Evolutionary conservation across 768 basidiomycete genomes (phyloP).

Genomic region (Leccinum variicolor): DNA sequence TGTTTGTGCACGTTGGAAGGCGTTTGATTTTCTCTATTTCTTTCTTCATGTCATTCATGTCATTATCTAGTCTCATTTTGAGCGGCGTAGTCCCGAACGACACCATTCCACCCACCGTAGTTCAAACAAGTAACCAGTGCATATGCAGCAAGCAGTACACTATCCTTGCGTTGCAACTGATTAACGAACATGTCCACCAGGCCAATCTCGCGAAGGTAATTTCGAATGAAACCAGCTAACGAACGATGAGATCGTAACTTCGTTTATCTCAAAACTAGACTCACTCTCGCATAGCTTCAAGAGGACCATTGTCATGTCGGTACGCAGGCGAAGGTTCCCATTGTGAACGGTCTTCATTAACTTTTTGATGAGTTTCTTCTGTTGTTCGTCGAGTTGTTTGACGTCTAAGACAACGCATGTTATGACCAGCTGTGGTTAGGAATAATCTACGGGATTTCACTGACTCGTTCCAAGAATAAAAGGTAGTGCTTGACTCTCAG

Average conservation of each 20-base stretch:
- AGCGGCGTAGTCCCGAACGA: not conserved
- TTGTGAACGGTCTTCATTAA: slow-evolving; percentile 3
- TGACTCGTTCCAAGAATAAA: slow-evolving; percentile 18
- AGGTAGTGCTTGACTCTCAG: not conserved
- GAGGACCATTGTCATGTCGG: slow-evolving; percentile 20
- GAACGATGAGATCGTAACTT: not conserved
- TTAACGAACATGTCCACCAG: slow-evolving; percentile 10
- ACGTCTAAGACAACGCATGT: slow-evolving; percentile 4
- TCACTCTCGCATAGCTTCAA: slow-evolving; percentile 21
- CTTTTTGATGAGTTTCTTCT: slow-evolving; percentile 11
- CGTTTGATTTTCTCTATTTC: not conserved
- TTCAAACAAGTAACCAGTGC: slow-evolving; percentile 17
- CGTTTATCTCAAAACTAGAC: not conserved
- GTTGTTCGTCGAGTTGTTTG: not conserved
- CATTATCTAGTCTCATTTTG: slow-evolving; percentile 4
- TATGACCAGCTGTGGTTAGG: not conserved
- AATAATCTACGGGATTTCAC: not conserved
- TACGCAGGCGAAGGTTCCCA: slow-evolving; percentile 14
- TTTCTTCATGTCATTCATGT: slow-evolving; percentile 6
- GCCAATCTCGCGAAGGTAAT: slow-evolving; percentile 3
- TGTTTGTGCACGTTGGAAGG: too few species aligned
- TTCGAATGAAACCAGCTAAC: slow-evolving; percentile 7
- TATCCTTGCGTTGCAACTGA: slow-evolving; percentile 15
- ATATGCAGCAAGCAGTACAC: slow-evolving; percentile 20
- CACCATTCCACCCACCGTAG: slow-evolving; percentile 5